Conservation (phyloP, 495 filamentous ascomycete genomes). For the Aspergillus cavernicola region DNA sequence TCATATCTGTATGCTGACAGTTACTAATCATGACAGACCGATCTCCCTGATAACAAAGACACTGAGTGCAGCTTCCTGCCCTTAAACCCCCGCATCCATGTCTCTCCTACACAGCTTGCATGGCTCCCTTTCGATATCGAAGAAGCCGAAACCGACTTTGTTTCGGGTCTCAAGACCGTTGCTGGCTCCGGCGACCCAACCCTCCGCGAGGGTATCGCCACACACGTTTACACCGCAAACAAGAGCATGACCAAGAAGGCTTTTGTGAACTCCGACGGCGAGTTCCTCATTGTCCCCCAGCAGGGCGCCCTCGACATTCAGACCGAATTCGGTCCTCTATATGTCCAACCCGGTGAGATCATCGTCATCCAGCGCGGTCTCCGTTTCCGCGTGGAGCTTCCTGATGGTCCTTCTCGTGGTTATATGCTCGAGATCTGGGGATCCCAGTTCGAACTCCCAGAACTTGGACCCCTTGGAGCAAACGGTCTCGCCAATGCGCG, state of each 20-base stretch:
- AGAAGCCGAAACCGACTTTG: conserved; percentile 35
- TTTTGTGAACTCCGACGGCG: conserved; percentile 48
- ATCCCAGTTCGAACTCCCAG: conserved; percentile 44
- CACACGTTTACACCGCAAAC: conserved; percentile 45
- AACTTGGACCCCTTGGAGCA: conserved; percentile 47
- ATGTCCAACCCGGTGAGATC: conserved; percentile 47
- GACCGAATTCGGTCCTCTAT: conserved; percentile 46
- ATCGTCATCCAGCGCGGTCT: conserved; percentile 46
- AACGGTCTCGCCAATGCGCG: conserved; percentile 49
- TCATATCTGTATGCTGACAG: background rate
- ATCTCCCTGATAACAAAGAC: conserved; percentile 43
- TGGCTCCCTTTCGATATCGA: conserved; percentile 49
- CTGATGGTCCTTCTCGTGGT: conserved; percentile 44
- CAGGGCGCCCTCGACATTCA: conserved; percentile 47
- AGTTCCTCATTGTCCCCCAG: conserved; percentile 47
- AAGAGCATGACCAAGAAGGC: conserved; percentile 44
- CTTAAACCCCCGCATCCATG: conserved; percentile 52
- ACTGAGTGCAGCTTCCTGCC: conserved; percentile 47
- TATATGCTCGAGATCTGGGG: conserved; percentile 52
- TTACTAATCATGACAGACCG: conserved; percentile 31
- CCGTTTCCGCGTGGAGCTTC: conserved; percentile 43
- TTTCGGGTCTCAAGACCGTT: conserved; percentile 46
- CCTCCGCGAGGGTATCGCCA: conserved; percentile 45
- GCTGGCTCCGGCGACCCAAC: conserved; percentile 49
- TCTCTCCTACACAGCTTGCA: conserved; percentile 54